These are phyloP conservation scores for Saccharomycopsis oosterbeekiorum DNA, from an alignment of 805 yeast genomes.

Conservation along the genomic window DNA sequence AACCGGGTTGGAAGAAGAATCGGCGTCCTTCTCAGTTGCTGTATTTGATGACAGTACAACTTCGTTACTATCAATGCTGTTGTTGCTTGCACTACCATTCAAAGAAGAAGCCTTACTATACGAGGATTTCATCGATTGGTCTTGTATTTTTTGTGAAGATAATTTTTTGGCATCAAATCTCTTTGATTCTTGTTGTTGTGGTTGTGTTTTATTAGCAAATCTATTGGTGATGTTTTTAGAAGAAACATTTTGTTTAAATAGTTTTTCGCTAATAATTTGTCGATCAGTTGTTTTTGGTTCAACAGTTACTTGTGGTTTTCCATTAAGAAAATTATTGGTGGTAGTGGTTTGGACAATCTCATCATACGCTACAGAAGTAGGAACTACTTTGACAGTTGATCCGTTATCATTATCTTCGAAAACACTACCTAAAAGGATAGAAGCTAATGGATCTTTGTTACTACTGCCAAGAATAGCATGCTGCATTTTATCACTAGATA, in stretches of 20 bases:
- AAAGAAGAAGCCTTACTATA: not conserved
- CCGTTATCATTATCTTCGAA: slow-evolving; percentile 24
- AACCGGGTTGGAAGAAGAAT: slow-evolving; percentile 1
- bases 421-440: slow-evolving; percentile 27
- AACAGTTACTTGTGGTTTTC: not conserved
- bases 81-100: not conserved
- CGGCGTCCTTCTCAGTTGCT: not conserved
- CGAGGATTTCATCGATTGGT: not conserved
- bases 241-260: not conserved
- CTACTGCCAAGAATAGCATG: not conserved
- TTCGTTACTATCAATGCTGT: not conserved
- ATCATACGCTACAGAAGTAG: not conserved
- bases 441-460: slow-evolving; percentile 5
- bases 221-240: not conserved
- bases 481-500: not conserved
- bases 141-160: not conserved
- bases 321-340: not conserved
- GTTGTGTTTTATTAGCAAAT: not conserved
- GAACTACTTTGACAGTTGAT: not conserved
- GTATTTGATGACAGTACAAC: not conserved
- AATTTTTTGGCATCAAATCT: not conserved
- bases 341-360: not conserved
- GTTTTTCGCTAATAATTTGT: not conserved
- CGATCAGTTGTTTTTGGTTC: slow-evolving; percentile 15
- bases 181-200: not conserved